A percentile compares a stretch with the other conserved stretches of the same genome.
Evolutionary conservation across 108 stramenopile genomes (phyloP).

Genomic region (Aurantiochytrium sp.): DNA sequence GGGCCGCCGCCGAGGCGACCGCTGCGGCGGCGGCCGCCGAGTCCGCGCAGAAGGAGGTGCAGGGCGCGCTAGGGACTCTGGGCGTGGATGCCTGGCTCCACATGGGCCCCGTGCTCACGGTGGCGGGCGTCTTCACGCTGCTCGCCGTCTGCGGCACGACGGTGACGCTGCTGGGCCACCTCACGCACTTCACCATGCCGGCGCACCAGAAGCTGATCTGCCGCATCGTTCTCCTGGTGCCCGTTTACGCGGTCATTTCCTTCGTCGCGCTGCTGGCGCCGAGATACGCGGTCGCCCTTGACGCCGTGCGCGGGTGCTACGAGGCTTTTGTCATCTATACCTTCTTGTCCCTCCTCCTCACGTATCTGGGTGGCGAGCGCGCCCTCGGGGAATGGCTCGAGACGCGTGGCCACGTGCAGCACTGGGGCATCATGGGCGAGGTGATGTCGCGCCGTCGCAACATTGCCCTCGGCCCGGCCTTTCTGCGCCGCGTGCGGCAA

Average conservation of each 20-base stretch:
- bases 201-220: not conserved
- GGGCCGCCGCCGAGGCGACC: too few relatives aligned
- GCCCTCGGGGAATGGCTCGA: not conserved
- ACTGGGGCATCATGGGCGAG: not conserved
- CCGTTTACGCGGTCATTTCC: constrained; percentile 31
- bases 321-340: constrained; percentile 60
- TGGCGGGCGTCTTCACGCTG: constrained; percentile 3
- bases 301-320: constrained; percentile 46
- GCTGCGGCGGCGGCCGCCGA: too few relatives aligned
- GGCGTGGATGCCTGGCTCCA: not conserved
- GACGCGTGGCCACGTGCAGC: not conserved
- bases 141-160: not conserved
- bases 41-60: too few relatives aligned
- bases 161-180: not conserved
- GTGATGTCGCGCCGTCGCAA: not conserved
- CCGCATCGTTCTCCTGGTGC: constrained; percentile 34
- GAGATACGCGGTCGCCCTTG: not conserved
- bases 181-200: not conserved
- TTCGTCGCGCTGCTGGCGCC: constrained; percentile 13
- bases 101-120: not conserved
- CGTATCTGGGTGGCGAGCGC: constrained; percentile 51
- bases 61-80: too few relatives aligned
- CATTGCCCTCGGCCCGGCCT: not conserved
- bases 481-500: not conserved
- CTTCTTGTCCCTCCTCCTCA: constrained; percentile 52